These are phyloP conservation scores for Boletus sp. DNA, from an alignment of 768 basidiomycete species.

Conservation along the genomic window DNA sequence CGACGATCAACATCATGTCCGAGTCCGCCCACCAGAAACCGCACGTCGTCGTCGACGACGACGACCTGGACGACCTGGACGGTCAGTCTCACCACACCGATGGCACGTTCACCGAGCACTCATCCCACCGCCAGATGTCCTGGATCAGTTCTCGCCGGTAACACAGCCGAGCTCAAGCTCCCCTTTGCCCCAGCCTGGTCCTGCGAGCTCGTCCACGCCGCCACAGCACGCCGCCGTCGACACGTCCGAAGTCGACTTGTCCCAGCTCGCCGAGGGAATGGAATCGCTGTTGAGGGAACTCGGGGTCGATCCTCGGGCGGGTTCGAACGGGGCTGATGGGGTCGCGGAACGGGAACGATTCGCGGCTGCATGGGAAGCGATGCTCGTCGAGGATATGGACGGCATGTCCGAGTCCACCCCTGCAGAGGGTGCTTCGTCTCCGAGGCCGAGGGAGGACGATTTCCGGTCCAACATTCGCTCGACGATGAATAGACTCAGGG, in stretches of 20 bases:
- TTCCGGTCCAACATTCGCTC: slow-evolving; percentile 73
- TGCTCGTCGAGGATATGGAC: slow-evolving; percentile 64
- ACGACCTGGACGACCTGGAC: slow-evolving; percentile 42
- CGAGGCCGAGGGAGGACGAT: slow-evolving; percentile 28
- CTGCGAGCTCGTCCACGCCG: slow-evolving; percentile 19
- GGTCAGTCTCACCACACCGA: slow-evolving; percentile 29
- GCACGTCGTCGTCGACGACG: slow-evolving; percentile 36
- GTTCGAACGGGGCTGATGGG: slow-evolving; percentile 6
- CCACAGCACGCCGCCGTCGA: slow-evolving; percentile 1
- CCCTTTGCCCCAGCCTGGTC: slow-evolving; percentile 12
- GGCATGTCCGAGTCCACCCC: slow-evolving; percentile 12
- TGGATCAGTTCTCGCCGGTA: slow-evolving; percentile 42
- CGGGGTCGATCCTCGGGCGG: slow-evolving; percentile 14
- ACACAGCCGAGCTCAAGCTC: slow-evolving; percentile 11
- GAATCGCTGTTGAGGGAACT: slow-evolving; percentile 37
- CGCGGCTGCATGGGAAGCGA: slow-evolving; percentile 67
- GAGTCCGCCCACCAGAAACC: slow-evolving; percentile 8
- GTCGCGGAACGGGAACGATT: slow-evolving; percentile 38
- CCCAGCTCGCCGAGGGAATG: slow-evolving; percentile 45
- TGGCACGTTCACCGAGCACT: slow-evolving; percentile 2
- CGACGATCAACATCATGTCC: neutral
- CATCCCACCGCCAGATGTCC: slow-evolving; percentile 40
- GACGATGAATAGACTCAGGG: slow-evolving; percentile 72
- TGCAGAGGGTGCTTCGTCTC: neutral
- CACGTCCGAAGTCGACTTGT: slow-evolving; percentile 28